phyloP scores from a whole-genome alignment of 2,329 filamentous ascomycete species.

The Hypoxylon sp. region DNA sequence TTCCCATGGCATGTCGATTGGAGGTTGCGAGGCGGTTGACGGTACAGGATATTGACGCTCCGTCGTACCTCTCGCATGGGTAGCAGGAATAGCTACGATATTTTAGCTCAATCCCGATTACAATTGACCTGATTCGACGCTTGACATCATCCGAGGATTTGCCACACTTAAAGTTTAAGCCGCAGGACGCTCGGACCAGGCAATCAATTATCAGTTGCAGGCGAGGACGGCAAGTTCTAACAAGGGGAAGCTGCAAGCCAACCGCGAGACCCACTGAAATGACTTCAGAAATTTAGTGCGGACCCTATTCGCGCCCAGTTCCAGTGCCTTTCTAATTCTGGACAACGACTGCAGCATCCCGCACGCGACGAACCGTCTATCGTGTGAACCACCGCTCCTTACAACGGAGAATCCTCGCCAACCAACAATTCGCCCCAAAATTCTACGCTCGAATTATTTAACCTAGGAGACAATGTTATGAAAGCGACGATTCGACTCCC shows the following conservation, averaged over 20 bases:
- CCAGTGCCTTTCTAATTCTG: conserved; percentile 28
- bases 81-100: conserved; percentile 7
- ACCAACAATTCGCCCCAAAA: background rate
- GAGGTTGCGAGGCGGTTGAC: conserved; percentile 13
- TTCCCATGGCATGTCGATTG: conserved; percentile 33
- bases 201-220: conserved; percentile 6
- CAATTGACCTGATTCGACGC: conserved; percentile 40
- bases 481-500: conserved; percentile 17
- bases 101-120: conserved; percentile 32
- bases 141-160: conserved; percentile 38
- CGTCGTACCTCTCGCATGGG: conserved; percentile 11
- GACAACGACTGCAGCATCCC: conserved; percentile 17
- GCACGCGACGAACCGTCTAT: conserved; percentile 30
- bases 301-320: conserved; percentile 20
- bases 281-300: conserved; percentile 29
- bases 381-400: background rate
- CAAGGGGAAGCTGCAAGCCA: conserved; percentile 30
- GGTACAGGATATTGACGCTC: background rate
- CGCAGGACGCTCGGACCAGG: conserved; percentile 22
- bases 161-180: conserved; percentile 19
- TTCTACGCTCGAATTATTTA: background rate
- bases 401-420: background rate
- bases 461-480: conserved; percentile 42
- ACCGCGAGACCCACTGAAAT: conserved; percentile 33
- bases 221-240: conserved; percentile 1